A percentile compares a stretch with the other conserved stretches of the same genome.
Evolutionary conservation across 2,329 filamentous ascomycete genomes (phyloP).

Genomic region (Torrubiella hemipterigena): DNA sequence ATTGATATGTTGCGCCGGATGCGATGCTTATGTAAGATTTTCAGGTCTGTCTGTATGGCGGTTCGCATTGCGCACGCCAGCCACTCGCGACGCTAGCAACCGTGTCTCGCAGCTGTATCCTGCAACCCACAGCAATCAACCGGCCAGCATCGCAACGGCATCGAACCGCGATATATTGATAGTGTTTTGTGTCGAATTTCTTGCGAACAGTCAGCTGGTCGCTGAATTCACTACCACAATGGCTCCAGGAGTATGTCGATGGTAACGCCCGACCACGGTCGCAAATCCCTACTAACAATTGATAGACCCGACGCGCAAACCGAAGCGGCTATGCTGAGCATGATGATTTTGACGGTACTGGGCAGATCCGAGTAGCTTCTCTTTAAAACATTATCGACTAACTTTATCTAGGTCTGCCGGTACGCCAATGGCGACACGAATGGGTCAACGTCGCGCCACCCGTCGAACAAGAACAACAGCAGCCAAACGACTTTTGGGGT

Average conservation of each 20-base stretch:
- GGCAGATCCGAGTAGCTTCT: too few species aligned
- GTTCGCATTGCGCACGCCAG: not conserved
- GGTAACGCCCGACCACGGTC: too few species aligned
- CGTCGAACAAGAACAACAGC: constrained; percentile 47
- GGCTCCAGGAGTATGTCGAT: constrained; percentile 25
- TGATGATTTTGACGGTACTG: constrained; percentile 47
- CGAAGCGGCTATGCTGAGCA: constrained; percentile 45
- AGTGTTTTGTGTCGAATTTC: too few species aligned
- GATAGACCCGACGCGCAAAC: constrained; percentile 43
- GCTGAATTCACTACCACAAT: constrained; percentile 15
- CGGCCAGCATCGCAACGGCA: not conserved
- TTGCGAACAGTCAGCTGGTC: not conserved
- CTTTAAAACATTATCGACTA: not conserved
- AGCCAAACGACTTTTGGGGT: constrained; percentile 59
- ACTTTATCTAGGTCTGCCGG: constrained; percentile 57
- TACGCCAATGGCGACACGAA: constrained; percentile 79
- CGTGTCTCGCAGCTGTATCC: constrained; percentile 4
- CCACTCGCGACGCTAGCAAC: constrained; percentile 5
- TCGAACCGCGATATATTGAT: too few species aligned
- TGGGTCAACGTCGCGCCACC: constrained; percentile 57
- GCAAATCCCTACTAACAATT: constrained; percentile 8
- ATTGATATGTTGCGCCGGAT: too few species aligned
- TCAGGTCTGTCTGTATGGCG: constrained; percentile 1
- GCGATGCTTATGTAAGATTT: constrained; percentile 6
- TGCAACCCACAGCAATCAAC: too few species aligned